Conservation (phyloP, 2,329 filamentous ascomycete species). For the Simplicillium sp. region DNA sequence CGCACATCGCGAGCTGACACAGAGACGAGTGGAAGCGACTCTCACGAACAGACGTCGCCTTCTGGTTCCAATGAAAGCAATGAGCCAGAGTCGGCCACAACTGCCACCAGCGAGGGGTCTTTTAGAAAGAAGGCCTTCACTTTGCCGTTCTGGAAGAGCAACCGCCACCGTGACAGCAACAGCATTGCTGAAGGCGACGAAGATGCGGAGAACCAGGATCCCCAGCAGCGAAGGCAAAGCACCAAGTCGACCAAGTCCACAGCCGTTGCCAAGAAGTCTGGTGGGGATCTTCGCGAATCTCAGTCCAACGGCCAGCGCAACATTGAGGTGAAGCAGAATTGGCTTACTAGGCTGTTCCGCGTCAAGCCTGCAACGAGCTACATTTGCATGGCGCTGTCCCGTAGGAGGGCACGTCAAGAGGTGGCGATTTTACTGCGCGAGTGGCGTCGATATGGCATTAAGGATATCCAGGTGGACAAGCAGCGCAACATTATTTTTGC, state of each 20-base stretch:
- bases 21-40: conserved; percentile 2
- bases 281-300: conserved; percentile 21
- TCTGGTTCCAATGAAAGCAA: conserved; percentile 14
- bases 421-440: conserved; percentile 65
- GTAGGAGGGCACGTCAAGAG: conserved; percentile 65
- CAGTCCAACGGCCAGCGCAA: conserved; percentile 33
- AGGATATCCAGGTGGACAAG: conserved; percentile 70
- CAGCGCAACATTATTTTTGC: conserved; percentile 71
- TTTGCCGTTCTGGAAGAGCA: conserved; percentile 46
- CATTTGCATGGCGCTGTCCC: conserved; percentile 63
- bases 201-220: background rate
- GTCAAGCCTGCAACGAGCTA: conserved; percentile 74
- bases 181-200: conserved; percentile 1
- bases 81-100: conserved; percentile 13
- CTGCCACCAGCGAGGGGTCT: conserved; percentile 8
- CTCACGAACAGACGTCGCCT: conserved; percentile 6
- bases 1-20: conserved; percentile 28
- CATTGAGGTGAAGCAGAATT: conserved; percentile 67
- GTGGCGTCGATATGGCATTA: conserved; percentile 76
- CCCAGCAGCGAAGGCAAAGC: background rate
- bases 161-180: conserved; percentile 27
- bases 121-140: conserved; percentile 43
- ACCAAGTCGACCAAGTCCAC: too few species aligned
- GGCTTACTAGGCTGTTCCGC: conserved; percentile 81
- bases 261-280: conserved; percentile 9